These are phyloP conservation scores for Cyclostephanos invisitatus DNA, from an alignment of 108 stramenopile genomes.

Conservation along the genomic window DNA sequence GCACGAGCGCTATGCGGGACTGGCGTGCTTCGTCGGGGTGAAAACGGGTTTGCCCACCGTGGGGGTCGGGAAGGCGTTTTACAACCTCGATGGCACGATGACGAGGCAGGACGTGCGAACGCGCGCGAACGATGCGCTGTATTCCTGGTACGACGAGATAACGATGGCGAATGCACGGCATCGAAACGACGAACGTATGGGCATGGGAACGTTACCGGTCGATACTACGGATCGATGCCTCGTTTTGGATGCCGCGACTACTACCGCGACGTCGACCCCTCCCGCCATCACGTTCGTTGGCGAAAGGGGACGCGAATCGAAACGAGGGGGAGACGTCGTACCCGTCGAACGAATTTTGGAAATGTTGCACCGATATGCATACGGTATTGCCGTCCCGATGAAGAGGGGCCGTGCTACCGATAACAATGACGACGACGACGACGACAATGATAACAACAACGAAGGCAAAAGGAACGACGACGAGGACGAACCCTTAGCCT, in stretches of 20 bases:
- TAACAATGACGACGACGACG: not conserved
- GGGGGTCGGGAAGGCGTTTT: constrained; percentile 68
- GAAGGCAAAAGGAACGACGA: not conserved
- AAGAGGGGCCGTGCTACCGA: not conserved
- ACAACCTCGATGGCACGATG: constrained; percentile 45
- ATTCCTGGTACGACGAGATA: constrained; percentile 6
- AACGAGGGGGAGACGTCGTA: not conserved
- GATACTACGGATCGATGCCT: too few relatives aligned
- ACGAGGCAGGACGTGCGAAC: constrained; percentile 11
- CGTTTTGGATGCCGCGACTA: constrained; percentile 1
- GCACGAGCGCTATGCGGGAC: constrained; percentile 65
- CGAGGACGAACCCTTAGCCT: constrained; percentile 35
- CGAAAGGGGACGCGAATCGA: too few relatives aligned
- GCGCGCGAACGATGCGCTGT: constrained; percentile 15
- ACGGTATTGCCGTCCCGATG: constrained; percentile 57
- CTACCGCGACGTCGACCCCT: not conserved
- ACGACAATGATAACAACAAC: not conserved
- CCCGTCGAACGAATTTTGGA: constrained; percentile 31
- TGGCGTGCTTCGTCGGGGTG: constrained; percentile 68
- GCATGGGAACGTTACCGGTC: too few relatives aligned
- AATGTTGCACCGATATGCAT: constrained; percentile 15
- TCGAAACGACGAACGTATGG: too few relatives aligned
- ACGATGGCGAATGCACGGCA: too few relatives aligned
- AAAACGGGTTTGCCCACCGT: constrained; percentile 63
- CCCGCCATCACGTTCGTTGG: too few relatives aligned